Conservation (phyloP, 2,329 filamentous ascomycete species). For the Arthrobotrys entomopaga region DNA sequence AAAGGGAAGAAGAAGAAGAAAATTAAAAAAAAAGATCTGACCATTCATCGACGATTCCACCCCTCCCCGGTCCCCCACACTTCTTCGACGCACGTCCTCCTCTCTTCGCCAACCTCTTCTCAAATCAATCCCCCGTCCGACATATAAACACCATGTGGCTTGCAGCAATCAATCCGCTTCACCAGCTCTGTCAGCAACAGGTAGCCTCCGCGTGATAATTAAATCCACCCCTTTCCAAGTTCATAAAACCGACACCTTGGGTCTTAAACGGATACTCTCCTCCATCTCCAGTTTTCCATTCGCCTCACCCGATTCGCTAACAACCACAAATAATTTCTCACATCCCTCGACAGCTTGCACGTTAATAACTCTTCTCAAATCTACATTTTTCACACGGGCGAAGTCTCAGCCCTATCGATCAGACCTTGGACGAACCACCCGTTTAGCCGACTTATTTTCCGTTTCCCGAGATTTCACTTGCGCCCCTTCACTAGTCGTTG, state of each 20-base stretch:
- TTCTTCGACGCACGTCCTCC: constrained; percentile 6
- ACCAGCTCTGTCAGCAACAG: constrained; percentile 15
- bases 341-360: neutral
- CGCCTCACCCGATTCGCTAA: no score
- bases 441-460: constrained; percentile 41
- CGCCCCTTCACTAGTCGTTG: constrained; percentile 27
- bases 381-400: neutral
- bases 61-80: constrained; percentile 9
- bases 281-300: no score
- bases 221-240: neutral
- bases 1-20: no score
- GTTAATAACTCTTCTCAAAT: neutral
- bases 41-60: constrained; percentile 15
- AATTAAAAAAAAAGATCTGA: neutral
- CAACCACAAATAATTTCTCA: no score
- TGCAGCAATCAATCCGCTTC: constrained; percentile 36
- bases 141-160: constrained; percentile 32
- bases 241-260: neutral
- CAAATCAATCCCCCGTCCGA: neutral
- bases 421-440: constrained; percentile 6
- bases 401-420: constrained; percentile 9
- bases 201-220: constrained; percentile 29
- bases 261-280: neutral
- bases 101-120: constrained; percentile 18
- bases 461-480: constrained; percentile 26